Conservation (phyloP, 257 asterid genomes). For the Solanum ossicruentum region DNA sequence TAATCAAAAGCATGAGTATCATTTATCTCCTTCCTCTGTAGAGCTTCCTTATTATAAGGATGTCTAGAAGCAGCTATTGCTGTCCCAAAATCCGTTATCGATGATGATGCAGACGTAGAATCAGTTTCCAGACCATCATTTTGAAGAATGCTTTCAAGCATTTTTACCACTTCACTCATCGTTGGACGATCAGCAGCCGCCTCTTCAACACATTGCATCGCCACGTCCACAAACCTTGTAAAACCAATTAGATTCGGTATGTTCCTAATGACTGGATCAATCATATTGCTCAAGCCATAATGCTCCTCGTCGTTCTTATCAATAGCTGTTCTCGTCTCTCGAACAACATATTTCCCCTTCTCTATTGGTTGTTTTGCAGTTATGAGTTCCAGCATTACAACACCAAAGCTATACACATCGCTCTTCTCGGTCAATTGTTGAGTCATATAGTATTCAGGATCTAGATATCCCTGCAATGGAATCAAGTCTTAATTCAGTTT, state of each 20-base stretch:
- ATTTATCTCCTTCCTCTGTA: conserved; percentile 17
- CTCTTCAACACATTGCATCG: conserved; percentile 87
- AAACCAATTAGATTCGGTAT: conserved; percentile 38
- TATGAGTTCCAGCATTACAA: conserved; percentile 87
- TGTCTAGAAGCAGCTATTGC: conserved; percentile 28
- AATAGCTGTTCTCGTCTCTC: conserved; percentile 43
- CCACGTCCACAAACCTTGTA: conserved; percentile 54
- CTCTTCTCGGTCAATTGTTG: conserved; percentile 88
- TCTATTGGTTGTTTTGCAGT: conserved; percentile 78
- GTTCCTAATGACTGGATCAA: conserved; percentile 58
- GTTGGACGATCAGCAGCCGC: conserved; percentile 76
- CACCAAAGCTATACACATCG: conserved; percentile 89
- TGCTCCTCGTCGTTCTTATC: conserved; percentile 46
- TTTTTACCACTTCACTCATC: conserved; percentile 75
- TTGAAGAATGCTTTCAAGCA: conserved; percentile 54
- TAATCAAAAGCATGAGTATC: conserved; percentile 37
- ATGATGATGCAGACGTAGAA: conserved; percentile 75
- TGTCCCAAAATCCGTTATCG: conserved; percentile 57
- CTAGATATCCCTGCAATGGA: conserved; percentile 63
- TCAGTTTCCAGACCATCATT: conserved; percentile 57
- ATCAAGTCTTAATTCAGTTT: neutral
- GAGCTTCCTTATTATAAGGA: conserved; percentile 38
- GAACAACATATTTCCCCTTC: conserved; percentile 80
- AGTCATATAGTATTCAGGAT: conserved; percentile 95
- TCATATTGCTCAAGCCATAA: conserved; percentile 42